Evolutionary conservation across 2,329 filamentous ascomycete genomes (phyloP).

Genomic region (Fusarium dlaminii): DNA sequence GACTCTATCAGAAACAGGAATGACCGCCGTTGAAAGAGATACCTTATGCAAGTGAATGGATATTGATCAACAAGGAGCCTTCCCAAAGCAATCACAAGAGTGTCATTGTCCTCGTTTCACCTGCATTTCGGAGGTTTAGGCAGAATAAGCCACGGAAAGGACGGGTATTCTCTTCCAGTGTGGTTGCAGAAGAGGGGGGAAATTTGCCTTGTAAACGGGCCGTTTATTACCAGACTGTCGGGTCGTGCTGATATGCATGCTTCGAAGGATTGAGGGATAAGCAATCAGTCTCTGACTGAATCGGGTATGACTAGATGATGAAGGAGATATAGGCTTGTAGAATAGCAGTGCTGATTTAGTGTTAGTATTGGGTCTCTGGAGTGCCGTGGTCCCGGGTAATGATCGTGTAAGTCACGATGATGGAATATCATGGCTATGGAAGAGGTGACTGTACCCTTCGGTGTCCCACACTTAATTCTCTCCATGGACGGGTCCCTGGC

Average conservation of each 20-base stretch:
- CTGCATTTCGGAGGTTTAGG: constrained; percentile 16
- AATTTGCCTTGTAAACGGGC: constrained; percentile 15
- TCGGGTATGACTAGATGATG: not conserved
- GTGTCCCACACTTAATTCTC: not conserved
- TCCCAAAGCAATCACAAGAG: not conserved
- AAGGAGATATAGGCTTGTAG: no score
- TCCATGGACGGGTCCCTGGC: not conserved
- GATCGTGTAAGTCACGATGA: not conserved
- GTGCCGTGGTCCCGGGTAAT: not conserved
- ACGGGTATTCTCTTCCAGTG: constrained; percentile 5
- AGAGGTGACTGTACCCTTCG: not conserved
- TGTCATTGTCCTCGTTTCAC: constrained; percentile 14
- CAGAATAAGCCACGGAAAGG: constrained; percentile 8
- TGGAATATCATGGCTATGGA: not conserved
- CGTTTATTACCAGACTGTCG: constrained; percentile 29
- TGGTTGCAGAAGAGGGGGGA: not conserved
- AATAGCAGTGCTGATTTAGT: not conserved
- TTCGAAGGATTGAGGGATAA: not conserved
- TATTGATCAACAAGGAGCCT: constrained; percentile 7
- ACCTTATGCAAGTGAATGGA: not conserved
- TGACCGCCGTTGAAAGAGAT: not conserved
- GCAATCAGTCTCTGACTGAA: no score
- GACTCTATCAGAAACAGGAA: constrained; percentile 9
- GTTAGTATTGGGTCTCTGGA: not conserved
- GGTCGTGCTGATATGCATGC: constrained; percentile 13